Conservation (phyloP, 2,329 filamentous ascomycete species). For the Diatrype stigma region DNA sequence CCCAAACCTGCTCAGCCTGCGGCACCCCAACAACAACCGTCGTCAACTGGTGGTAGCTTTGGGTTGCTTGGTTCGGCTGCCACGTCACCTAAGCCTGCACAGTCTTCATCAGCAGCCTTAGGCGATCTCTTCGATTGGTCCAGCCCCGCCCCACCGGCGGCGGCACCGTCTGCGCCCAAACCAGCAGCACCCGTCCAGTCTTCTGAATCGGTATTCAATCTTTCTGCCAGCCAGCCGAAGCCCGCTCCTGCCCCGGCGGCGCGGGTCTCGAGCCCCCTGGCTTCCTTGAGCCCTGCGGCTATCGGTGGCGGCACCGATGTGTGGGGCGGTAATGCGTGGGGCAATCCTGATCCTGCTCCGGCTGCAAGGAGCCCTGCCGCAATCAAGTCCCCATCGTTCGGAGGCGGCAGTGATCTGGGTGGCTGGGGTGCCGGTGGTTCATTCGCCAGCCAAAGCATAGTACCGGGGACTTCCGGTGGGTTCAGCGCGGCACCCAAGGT, state of each 20-base stretch:
- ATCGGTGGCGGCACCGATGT: constrained; percentile 59
- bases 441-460: constrained; percentile 57
- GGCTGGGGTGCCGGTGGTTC: constrained; percentile 49
- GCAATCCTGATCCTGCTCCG: constrained; percentile 52
- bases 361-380: constrained; percentile 55
- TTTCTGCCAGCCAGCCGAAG: constrained; percentile 54
- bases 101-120: constrained; percentile 54
- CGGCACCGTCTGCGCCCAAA: constrained; percentile 40
- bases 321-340: constrained; percentile 93
- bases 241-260: constrained; percentile 37
- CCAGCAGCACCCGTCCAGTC: constrained; percentile 36
- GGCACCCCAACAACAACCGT: constrained; percentile 47
- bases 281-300: constrained; percentile 34
- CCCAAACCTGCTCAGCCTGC: constrained; percentile 59
- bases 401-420: constrained; percentile 57
- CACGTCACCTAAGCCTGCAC: constrained; percentile 37
- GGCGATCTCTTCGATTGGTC: constrained; percentile 81
- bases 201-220: constrained; percentile 74
- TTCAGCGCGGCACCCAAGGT: constrained; percentile 66
- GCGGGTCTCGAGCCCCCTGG: constrained; percentile 31
- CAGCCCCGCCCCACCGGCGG: constrained; percentile 40
- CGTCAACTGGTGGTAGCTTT: constrained; percentile 56
- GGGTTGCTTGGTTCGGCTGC: constrained; percentile 52
- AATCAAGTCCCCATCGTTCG: constrained; percentile 35
- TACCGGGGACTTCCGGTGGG: constrained; percentile 60